Conservation (phyloP, 2,329 filamentous ascomycete species). For the Exophiala aquamarina region DNA sequence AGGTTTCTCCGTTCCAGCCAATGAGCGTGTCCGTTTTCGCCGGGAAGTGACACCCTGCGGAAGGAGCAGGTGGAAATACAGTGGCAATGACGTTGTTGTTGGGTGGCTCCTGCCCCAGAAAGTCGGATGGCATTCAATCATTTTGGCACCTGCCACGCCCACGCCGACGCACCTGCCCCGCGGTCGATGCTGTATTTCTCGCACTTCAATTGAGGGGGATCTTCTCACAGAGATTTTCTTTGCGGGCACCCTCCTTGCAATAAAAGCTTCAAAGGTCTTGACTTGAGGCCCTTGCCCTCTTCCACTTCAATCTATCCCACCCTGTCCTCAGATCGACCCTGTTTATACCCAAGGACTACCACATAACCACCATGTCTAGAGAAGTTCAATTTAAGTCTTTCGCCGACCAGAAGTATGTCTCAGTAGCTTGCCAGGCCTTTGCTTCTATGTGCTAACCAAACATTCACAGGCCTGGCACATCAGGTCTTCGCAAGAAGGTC, state of each 20-base stretch:
- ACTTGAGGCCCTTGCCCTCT: too few species aligned
- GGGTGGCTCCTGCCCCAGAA: too few species aligned
- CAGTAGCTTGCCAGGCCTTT: slow-evolving; percentile 13
- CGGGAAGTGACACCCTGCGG: background rate
- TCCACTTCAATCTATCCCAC: background rate
- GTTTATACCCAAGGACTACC: too few species aligned
- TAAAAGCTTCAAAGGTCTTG: background rate
- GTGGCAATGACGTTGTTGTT: slow-evolving; percentile 1
- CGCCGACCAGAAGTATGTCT: slow-evolving; percentile 96
- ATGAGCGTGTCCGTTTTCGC: background rate
- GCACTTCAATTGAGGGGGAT: slow-evolving; percentile 2
- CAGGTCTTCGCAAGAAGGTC: slow-evolving; percentile 98
- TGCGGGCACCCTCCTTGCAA: background rate
- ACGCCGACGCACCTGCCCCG: slow-evolving; percentile 2
- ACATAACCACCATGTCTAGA: slow-evolving; percentile 64
- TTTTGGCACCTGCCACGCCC: background rate
- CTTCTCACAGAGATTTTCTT: background rate
- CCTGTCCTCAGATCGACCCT: slow-evolving; percentile 1
- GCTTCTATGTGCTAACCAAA: slow-evolving; percentile 19
- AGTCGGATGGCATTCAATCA: background rate
- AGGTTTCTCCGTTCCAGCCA: background rate
- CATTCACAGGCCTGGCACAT: slow-evolving; percentile 56
- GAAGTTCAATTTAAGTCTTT: slow-evolving; percentile 83
- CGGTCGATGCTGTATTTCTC: slow-evolving; percentile 3
- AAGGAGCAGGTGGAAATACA: too few species aligned